Percentiles rank a stretch among this genome's conserved stretches.
Conservation (phyloP, 2,329 filamentous ascomycete species). For the Dothistroma septosporum region DNA sequence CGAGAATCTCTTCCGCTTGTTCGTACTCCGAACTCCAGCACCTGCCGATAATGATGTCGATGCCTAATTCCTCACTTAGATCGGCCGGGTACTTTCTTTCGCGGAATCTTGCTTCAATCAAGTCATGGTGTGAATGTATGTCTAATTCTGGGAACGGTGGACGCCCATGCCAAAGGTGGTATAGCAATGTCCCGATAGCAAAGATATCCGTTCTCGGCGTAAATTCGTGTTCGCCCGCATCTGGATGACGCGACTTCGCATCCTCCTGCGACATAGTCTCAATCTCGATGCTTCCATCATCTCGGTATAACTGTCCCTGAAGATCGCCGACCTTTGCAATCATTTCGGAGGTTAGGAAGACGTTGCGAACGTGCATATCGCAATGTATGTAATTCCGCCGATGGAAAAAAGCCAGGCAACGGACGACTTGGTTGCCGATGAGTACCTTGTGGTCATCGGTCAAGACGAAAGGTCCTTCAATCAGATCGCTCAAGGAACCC, state of each 20-base stretch:
- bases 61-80: not conserved
- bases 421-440: slow-evolving; percentile 6
- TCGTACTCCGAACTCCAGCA: not conserved
- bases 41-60: not conserved
- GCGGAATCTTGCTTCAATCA: not conserved
- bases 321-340: slow-evolving; percentile 12
- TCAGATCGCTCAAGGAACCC: not conserved
- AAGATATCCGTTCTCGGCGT: not conserved
- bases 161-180: not conserved
- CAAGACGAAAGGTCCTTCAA: not conserved
- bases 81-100: not conserved
- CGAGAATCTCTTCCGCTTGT: not conserved
- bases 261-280: slow-evolving; percentile 7
- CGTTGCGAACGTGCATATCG: slow-evolving; percentile 10
- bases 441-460: not conserved
- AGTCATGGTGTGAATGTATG: not conserved
- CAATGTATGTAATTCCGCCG: slow-evolving; percentile 9
- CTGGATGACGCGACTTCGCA: slow-evolving; percentile 12
- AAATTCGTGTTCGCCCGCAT: slow-evolving; percentile 9
- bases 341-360: slow-evolving; percentile 11
- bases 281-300: slow-evolving; percentile 9
- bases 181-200: not conserved
- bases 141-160: not conserved
- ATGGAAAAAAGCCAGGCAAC: slow-evolving; percentile 7
- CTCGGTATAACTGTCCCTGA: slow-evolving; percentile 9